Evolutionary conservation across 2,329 filamentous ascomycete species (phyloP), one percentile per base, ranked within the genome.

Genomic region (Byssochlamys sp.): DNA sequence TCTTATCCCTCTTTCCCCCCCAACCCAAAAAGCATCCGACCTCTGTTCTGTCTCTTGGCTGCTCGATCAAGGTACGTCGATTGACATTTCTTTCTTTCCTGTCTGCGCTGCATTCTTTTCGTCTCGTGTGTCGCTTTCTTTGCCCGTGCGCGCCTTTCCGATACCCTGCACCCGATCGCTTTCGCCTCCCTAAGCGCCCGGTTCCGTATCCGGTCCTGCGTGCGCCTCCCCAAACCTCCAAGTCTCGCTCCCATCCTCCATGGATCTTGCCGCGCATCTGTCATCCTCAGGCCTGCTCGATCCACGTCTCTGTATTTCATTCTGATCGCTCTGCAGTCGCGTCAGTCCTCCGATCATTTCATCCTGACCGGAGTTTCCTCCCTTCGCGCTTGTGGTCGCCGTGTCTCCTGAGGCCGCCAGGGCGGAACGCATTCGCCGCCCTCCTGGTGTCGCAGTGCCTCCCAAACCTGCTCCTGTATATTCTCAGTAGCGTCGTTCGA

Each of bases 261-360:
- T 55, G 56, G 57, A 61, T 62, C 57, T 56, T 62, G 59, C 58
- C 58, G 63, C 63, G 63, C 63, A 56, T 60, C 60, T 59, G 24
- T 55, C 24, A 26, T 39, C 24, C 25, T 48, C 52, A 3, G 25
- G 29, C 31, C 12, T 24, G 35, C 39, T 25, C 35, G 53, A 48
- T 45, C 48, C 12, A 24, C 55, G 55, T 51, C 25, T 31, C 54
- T 52, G 58, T 33, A 11, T 31, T 51, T 9, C 33, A 7, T 28
- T 27, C 27, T 51, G 25, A 51, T 26, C 49, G 49, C 4, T 26
- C 25, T 51, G 49, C 49, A 26, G 49, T 51, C 49, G 25, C 25
- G 10, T 28, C 11, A 5, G n/a, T 31, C n/a, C n/a, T 12, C 33
- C 14, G n/a, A 35, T 53, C 52, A 10, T 14, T 33, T 29, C 12